Conservation (phyloP, 169 alveolate species). For the Perkinsus chesapeaki region DNA sequence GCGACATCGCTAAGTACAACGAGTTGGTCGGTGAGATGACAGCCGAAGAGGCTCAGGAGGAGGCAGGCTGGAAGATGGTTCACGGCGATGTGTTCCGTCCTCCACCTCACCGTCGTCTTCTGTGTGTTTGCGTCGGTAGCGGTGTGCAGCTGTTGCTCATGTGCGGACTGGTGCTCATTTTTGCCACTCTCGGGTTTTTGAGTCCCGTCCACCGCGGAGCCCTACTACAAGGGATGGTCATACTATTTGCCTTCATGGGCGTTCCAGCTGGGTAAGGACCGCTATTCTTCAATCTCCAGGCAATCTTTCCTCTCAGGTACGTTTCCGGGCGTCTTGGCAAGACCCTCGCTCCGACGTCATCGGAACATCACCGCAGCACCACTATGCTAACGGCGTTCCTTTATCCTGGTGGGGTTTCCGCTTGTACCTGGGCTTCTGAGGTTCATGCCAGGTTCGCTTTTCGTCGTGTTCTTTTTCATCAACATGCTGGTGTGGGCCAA, state of each 20-base stretch:
- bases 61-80: conserved; percentile 79
- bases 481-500: conserved; percentile 43
- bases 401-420: conserved; percentile 57
- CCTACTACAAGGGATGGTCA: conserved; percentile 55
- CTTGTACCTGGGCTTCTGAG: neutral
- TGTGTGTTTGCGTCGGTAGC: conserved; percentile 67
- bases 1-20: conserved; percentile 70
- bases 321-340: neutral
- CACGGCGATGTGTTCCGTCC: conserved; percentile 81
- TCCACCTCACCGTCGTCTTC: conserved; percentile 59
- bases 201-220: conserved; percentile 60
- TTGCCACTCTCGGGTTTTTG: conserved; percentile 58
- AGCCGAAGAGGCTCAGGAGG: conserved; percentile 63
- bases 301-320: neutral
- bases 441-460: neutral
- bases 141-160: conserved; percentile 66
- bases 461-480: conserved; percentile 44
- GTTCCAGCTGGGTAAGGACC: conserved; percentile 64
- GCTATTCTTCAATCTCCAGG: neutral
- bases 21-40: conserved; percentile 43
- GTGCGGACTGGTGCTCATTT: conserved; percentile 52
- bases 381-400: conserved; percentile 44
- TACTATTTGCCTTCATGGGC: conserved; percentile 74
- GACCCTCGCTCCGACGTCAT: conserved; percentile 7
- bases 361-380: conserved; percentile 30